Conservation (phyloP, 2,329 filamentous ascomycete genomes). For the Gnomoniopsis smithogilvyi region DNA sequence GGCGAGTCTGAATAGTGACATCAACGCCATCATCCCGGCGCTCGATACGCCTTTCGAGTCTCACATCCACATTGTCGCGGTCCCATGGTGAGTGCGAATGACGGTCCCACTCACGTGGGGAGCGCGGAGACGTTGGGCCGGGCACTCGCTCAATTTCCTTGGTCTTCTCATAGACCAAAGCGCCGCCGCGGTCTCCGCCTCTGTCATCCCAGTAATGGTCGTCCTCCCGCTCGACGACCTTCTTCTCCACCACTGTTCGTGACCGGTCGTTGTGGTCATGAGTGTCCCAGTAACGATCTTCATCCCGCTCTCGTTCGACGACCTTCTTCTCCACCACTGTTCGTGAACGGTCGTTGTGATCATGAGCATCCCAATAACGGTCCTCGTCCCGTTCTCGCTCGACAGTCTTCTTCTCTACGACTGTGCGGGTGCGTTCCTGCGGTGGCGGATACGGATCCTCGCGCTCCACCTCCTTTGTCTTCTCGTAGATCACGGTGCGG, state of each 20-base stretch:
- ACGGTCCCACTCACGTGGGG: constrained; percentile 30
- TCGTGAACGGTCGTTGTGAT: constrained; percentile 17
- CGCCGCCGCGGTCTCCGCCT: constrained; percentile 29
- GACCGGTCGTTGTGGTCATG: constrained; percentile 16
- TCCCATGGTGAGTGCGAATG: constrained; percentile 30
- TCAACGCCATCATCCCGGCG: constrained; percentile 44
- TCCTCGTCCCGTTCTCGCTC: constrained; percentile 14
- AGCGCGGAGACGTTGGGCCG: constrained; percentile 23
- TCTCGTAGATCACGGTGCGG: constrained; percentile 23
- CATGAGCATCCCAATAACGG: constrained; percentile 15
- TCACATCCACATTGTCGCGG: constrained; percentile 38
- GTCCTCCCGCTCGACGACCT: constrained; percentile 30
- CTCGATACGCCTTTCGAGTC: constrained; percentile 39
- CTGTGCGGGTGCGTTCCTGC: constrained; percentile 10
- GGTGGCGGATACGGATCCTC: constrained; percentile 10
- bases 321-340: constrained; percentile 16
- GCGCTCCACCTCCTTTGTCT: constrained; percentile 22
- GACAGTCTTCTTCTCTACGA: constrained; percentile 12
- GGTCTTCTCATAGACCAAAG: constrained; percentile 41
- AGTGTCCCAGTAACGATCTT: constrained; percentile 10
- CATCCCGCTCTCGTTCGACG: constrained; percentile 13
- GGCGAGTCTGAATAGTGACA: constrained; percentile 51
- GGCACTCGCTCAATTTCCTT: constrained; percentile 39
- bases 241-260: constrained; percentile 30
- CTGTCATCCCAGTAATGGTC: constrained; percentile 33